Conservation (phyloP, 129 eudicot genomes). For the Arctium lappa region DNA sequence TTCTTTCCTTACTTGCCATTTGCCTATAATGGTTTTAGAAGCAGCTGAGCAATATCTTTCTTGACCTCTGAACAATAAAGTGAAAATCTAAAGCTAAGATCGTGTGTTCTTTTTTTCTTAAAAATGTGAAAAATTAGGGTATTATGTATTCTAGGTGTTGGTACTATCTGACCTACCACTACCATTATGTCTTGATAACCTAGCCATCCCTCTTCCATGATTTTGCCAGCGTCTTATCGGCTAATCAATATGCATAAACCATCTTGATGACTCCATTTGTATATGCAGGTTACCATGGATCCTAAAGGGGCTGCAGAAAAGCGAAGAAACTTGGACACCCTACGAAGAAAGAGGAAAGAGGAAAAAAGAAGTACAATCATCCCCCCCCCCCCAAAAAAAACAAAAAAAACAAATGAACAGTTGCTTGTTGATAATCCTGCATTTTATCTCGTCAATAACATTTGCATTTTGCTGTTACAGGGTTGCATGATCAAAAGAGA, state of each 20-base stretch:
- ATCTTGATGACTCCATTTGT: neutral
- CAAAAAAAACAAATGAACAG: neutral
- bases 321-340: constrained; percentile 52
- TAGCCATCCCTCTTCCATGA: neutral
- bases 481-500: constrained; percentile 77
- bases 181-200: too few species aligned
- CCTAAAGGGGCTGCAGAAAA: constrained; percentile 62
- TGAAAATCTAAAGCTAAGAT: neutral
- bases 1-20: neutral
- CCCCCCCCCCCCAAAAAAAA: too few species aligned
- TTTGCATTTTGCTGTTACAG: constrained; percentile 35
- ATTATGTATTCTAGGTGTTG: too few species aligned
- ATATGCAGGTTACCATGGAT: constrained; percentile 56
- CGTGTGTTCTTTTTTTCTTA: too few species aligned
- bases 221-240: neutral
- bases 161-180: too few species aligned
- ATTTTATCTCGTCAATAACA: neutral
- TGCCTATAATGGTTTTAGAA: neutral
- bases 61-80: neutral
- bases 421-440: neutral
- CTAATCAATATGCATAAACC: neutral
- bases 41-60: neutral
- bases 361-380: constrained; percentile 66
- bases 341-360: constrained; percentile 75
- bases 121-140: neutral